These are phyloP conservation scores for Trichaptum fuscoviolaceum DNA, from an alignment of 768 basidiomycete species.

Conservation along the genomic window DNA sequence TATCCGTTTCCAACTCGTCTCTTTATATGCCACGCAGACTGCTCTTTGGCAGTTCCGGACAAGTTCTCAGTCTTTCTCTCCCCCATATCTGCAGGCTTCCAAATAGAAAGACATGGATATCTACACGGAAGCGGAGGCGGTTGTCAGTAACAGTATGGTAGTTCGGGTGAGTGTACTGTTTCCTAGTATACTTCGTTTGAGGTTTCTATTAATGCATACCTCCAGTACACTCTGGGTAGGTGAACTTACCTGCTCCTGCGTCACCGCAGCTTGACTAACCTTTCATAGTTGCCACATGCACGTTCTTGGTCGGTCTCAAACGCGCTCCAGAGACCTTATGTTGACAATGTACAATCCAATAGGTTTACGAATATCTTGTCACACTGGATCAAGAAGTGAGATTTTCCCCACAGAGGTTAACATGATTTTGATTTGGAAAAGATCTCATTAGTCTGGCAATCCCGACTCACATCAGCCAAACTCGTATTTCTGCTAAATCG, in stretches of 20 bases:
- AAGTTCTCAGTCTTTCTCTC: too few relatives aligned
- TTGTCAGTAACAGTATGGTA: not conserved
- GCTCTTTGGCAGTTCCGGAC: too few relatives aligned
- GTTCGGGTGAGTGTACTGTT: not conserved
- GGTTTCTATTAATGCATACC: not conserved
- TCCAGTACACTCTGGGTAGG: not conserved
- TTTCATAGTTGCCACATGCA: not conserved
- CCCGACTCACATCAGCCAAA: not conserved
- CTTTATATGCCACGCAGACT: too few relatives aligned
- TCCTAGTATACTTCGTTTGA: not conserved
- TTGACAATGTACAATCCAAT: not conserved
- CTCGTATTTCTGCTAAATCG: not conserved
- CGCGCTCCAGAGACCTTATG: not conserved
- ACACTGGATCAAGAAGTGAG: not conserved
- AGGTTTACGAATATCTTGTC: not conserved
- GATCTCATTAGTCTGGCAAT: not conserved
- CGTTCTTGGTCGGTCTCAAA: not conserved
- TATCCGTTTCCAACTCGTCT: too few relatives aligned
- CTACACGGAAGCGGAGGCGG: not conserved
- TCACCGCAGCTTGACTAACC: not conserved
- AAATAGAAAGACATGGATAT: not conserved
- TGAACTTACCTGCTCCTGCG: not conserved
- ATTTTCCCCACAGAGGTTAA: not conserved
- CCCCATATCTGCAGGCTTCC: not conserved
- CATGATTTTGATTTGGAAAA: not conserved